phyloP scores from a whole-genome alignment of 2,329 filamentous ascomycete genomes.

The Cadophora malorum region DNA sequence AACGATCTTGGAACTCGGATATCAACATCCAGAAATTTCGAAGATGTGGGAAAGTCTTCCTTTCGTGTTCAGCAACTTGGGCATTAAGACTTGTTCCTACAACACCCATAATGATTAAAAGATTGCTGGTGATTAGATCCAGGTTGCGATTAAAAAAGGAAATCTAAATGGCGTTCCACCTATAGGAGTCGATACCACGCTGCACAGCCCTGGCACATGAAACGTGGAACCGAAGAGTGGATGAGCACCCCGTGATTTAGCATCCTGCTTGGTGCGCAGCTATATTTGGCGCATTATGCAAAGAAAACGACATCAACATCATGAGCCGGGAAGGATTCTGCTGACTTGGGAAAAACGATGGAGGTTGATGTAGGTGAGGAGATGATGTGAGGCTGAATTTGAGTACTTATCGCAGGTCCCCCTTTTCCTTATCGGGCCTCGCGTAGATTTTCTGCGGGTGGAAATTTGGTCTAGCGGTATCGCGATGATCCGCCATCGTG shows the following conservation, averaged over 20 bases:
- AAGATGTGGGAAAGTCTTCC: background rate
- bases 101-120: too few relatives aligned
- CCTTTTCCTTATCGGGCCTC: background rate
- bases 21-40: background rate
- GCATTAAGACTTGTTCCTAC: too few relatives aligned
- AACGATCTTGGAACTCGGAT: background rate
- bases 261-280: background rate
- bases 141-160: background rate
- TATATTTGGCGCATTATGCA: conserved; percentile 15
- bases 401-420: background rate
- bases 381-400: conserved; percentile 11
- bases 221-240: conserved; percentile 18
- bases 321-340: background rate
- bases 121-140: background rate
- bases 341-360: conserved; percentile 1
- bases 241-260: conserved; percentile 1
- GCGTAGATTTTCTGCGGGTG: background rate
- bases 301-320: background rate
- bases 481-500: background rate
- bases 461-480: background rate
- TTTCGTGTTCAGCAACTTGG: background rate
- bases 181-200: conserved; percentile 15
- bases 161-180: background rate
- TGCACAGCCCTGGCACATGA: conserved; percentile 15
- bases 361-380: background rate